These are phyloP conservation scores for Elaeagnus macrophylla DNA, from an alignment of 306 rosid genomes.

Conservation along the genomic window DNA sequence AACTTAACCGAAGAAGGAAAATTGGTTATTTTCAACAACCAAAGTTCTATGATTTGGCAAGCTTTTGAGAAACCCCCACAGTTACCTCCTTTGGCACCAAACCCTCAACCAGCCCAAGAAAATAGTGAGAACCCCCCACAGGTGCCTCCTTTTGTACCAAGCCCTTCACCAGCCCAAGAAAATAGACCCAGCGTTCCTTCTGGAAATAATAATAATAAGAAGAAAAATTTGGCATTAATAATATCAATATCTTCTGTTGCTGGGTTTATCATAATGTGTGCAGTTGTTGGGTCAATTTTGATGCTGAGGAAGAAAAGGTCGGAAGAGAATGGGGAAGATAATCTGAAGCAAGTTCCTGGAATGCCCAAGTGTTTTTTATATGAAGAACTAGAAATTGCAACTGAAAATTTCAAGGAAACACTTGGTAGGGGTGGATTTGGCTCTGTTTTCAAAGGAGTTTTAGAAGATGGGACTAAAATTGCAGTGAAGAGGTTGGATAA, in stretches of 20 bases:
- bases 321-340: not conserved
- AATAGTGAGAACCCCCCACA: not conserved
- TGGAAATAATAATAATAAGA: too few species aligned
- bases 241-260: not conserved
- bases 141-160: not conserved
- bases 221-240: not conserved
- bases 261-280: not conserved
- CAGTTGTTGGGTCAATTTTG: not conserved
- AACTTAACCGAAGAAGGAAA: slow-evolving; percentile 9
- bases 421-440: slow-evolving; percentile 10
- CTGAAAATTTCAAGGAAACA: slow-evolving; percentile 1
- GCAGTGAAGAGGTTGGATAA: slow-evolving; percentile 14
- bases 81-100: not conserved
- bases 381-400: not conserved
- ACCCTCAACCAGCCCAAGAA: not conserved
- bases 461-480: slow-evolving; percentile 7
- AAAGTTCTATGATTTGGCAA: slow-evolving; percentile 7
- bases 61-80: slow-evolving; percentile 6
- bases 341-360: slow-evolving; percentile 3
- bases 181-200: not conserved
- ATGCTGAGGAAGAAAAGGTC: not conserved
- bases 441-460: slow-evolving; percentile 10
- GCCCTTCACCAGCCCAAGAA: not conserved
- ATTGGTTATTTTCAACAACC: slow-evolving; percentile 5
- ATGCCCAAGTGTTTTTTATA: slow-evolving; percentile 6